Evolutionary conservation across 1,139 yeast genomes (phyloP), one percentile per base, ranked within the genome.

Genomic region (Geotrichum klebahnii): DNA sequence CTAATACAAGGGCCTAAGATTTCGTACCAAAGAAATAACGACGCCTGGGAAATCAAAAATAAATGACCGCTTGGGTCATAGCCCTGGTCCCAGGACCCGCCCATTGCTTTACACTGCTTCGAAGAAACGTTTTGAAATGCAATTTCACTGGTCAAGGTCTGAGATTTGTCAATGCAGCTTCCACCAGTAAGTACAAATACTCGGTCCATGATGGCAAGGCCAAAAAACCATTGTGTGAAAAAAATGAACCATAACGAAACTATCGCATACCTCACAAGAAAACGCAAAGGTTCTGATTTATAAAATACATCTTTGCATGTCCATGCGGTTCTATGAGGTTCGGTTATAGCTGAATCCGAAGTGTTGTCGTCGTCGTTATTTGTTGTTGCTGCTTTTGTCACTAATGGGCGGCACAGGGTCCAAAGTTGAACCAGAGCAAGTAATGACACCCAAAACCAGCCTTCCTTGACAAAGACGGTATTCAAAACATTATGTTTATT

Each of bases 61-160:
- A 88, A 84, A 65, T 92, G 98, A 0, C 98, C 98, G 55, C 94
- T 84, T 12, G 97, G 96, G 68, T 92, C 98, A 63, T 88, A 96
- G 0, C 98, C 98, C 1, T 96, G 96, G 8, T 63, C 65, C 98
- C 97, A 90, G 2, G 70, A 58, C 0, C 97, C 97, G 20, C 78
- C 79, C 19, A 78, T 58, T 24, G 69, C 61, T 40, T 88, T 71
- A 63, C 97, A 89, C 23, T 37, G 26, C 3, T 51, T 50, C 9
- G 26, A 17, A 8, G 28, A n/a, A 5, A 20, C 24, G 12, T 14
- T 12, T 8, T n/a, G 31, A 3, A 14, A 10, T 6, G 20, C 12
- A 24, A n/a, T 29, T 5, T 4, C 20, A 14, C 16, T 23, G 22
- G 17, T n/a, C 3, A 20, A n/a, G 6, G 19, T 24, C 31, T 19